Evolutionary conservation across 345 rosid genomes (phyloP).

Genomic region (Salix exigua): DNA sequence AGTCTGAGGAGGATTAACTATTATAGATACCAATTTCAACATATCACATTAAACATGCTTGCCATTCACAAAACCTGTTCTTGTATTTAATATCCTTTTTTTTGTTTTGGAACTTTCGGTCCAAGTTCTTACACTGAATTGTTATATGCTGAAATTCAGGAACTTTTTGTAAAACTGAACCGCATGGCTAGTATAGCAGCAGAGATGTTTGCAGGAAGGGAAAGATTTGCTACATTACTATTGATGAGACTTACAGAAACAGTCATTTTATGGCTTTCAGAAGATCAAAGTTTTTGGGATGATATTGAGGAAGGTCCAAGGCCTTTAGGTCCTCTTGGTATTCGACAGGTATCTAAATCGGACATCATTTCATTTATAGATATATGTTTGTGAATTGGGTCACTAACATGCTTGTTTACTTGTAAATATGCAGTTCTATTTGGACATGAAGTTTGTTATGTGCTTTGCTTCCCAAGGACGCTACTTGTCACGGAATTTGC

Average conservation of each 20-base stretch:
- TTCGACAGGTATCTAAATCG: constrained; percentile 61
- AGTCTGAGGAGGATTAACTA: not conserved
- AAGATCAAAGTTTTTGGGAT: constrained; percentile 97
- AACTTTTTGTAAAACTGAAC: constrained; percentile 73
- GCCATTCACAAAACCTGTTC: not conserved
- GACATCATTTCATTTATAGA: constrained; percentile 5
- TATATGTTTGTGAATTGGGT: not conserved
- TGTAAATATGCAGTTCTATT: constrained; percentile 56
- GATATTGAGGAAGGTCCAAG: constrained; percentile 96
- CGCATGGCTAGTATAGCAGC: constrained; percentile 87
- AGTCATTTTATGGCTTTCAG: constrained; percentile 87
- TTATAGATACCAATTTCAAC: not conserved
- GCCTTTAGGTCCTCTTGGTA: constrained; percentile 86
- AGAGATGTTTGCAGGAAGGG: constrained; percentile 96
- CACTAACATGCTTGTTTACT: constrained; percentile 6
- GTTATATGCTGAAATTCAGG: constrained; percentile 43
- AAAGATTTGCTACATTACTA: constrained; percentile 80
- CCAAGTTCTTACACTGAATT: constrained; percentile 1
- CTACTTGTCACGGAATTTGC: constrained; percentile 84
- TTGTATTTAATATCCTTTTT: not conserved
- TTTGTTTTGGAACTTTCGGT: not conserved
- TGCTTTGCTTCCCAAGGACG: constrained; percentile 98
- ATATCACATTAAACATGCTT: not conserved
- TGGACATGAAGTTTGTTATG: constrained; percentile 93
- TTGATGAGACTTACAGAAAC: constrained; percentile 97